Percentiles rank a stretch among this genome's conserved stretches.
Evolutionary conservation across 768 basidiomycete genomes (phyloP).

Genomic region (Kwoniella sp.): DNA sequence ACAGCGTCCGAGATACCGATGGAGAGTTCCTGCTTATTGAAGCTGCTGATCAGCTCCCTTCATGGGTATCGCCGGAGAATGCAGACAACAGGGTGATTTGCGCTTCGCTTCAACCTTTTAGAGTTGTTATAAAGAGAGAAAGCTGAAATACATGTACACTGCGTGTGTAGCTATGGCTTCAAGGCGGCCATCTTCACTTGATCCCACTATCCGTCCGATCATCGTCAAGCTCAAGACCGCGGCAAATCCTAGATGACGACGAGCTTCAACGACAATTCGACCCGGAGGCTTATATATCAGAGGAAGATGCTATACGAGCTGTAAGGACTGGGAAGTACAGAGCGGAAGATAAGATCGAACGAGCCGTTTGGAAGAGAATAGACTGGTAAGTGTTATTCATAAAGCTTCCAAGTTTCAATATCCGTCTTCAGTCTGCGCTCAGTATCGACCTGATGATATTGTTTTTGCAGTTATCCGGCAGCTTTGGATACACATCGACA

Average conservation of each 20-base stretch:
- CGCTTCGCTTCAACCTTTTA: too few relatives aligned
- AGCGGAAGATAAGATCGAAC: constrained; percentile 67
- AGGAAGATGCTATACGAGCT: constrained; percentile 44
- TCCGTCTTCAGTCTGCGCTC: background rate
- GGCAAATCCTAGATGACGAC: constrained; percentile 22
- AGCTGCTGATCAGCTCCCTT: constrained; percentile 83
- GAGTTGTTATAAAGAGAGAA: too few relatives aligned
- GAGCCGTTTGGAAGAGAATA: constrained; percentile 70
- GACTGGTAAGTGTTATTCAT: constrained; percentile 60
- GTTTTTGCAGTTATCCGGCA: constrained; percentile 66
- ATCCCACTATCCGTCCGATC: constrained; percentile 78
- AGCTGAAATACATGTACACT: too few relatives aligned
- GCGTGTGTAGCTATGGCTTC: constrained; percentile 79
- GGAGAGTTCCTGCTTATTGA: constrained; percentile 96
- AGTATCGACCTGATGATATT: background rate
- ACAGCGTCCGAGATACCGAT: constrained; percentile 80
- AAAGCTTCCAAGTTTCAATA: background rate
- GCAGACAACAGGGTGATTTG: constrained; percentile 89
- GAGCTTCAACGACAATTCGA: constrained; percentile 39
- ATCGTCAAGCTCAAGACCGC: constrained; percentile 59
- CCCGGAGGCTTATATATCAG: constrained; percentile 41
- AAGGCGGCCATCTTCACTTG: constrained; percentile 78
- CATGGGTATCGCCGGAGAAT: constrained; percentile 89
- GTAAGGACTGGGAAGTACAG: constrained; percentile 60
- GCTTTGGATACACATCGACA: constrained; percentile 70